Evolutionary conservation across 805 yeast species (phyloP).

Genomic region (Lipomyces kockii): DNA sequence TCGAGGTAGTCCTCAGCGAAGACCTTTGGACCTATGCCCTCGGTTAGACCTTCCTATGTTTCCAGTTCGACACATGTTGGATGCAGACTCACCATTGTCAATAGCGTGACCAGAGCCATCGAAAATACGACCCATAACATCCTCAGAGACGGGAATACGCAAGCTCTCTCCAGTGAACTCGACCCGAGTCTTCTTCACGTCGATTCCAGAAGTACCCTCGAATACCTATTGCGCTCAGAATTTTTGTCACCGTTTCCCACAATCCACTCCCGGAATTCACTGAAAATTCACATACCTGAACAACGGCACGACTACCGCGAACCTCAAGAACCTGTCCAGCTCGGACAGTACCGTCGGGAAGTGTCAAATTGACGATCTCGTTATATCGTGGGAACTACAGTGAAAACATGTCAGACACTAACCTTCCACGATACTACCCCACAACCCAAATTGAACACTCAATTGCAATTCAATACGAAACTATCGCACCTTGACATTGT

Average conservation of each 20-base stretch:
- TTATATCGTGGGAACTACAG: conserved; percentile 76
- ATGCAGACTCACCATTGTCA: conserved; percentile 60
- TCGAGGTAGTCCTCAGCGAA: conserved; percentile 98
- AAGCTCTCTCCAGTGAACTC: conserved; percentile 96
- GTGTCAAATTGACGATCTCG: conserved; percentile 94
- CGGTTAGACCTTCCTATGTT: not conserved
- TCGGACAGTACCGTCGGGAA: conserved; percentile 92
- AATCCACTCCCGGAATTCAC: not conserved
- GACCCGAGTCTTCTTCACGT: conserved; percentile 95
- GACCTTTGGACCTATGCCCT: conserved; percentile 81
- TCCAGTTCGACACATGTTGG: not conserved
- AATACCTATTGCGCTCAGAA: conserved; percentile 58
- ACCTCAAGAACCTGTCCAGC: conserved; percentile 99
- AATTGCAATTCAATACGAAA: not conserved
- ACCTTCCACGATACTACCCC: not conserved
- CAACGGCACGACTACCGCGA: conserved; percentile 94
- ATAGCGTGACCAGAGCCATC: conserved; percentile 99
- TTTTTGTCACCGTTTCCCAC: not conserved
- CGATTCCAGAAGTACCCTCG: conserved; percentile 98
- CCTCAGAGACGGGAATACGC: conserved; percentile 94
- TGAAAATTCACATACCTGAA: conserved; percentile 55
- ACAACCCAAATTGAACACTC: not conserved
- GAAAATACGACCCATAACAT: conserved; percentile 94
- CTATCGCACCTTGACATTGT: conserved; percentile 62
- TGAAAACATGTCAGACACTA: not conserved